Conservation (phyloP, 768 basidiomycete genomes). For the Lactifluus hygrophoroides region DNA sequence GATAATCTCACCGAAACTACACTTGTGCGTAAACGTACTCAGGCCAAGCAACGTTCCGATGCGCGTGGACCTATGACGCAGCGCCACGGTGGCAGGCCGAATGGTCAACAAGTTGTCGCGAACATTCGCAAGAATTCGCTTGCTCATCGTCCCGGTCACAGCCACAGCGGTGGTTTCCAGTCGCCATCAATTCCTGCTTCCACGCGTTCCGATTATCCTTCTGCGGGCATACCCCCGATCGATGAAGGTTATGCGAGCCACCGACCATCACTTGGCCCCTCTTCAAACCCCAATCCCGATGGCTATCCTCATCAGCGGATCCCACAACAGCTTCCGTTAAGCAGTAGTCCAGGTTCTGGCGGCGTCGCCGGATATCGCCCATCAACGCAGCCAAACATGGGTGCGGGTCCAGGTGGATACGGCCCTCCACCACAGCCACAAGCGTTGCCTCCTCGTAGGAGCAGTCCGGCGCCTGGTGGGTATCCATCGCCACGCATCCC, state of each 20-base stretch:
- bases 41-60: conserved; percentile 52
- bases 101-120: conserved; percentile 43
- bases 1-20: conserved; percentile 68
- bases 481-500: conserved; percentile 6
- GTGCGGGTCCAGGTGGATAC: not conserved
- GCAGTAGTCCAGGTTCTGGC: not conserved
- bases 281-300: not conserved
- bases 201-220: not conserved
- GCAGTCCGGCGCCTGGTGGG: not conserved
- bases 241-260: not conserved
- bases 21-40: conserved; percentile 76
- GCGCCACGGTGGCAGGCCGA: conserved; percentile 22
- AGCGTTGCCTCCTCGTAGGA: not conserved
- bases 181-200: not conserved
- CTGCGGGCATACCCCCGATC: not conserved
- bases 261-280: too few relatives aligned
- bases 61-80: conserved; percentile 20
- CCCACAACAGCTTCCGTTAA: conserved; percentile 9
- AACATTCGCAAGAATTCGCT: conserved; percentile 45
- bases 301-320: conserved; percentile 8
- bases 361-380: not conserved
- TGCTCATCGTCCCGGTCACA: conserved; percentile 19
- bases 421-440: not conserved
- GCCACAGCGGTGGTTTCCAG: not conserved
- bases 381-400: not conserved